Percentiles rank a stretch among this genome's conserved stretches.
Conservation (phyloP, 805 yeast genomes). For the Spathaspora boniae region DNA sequence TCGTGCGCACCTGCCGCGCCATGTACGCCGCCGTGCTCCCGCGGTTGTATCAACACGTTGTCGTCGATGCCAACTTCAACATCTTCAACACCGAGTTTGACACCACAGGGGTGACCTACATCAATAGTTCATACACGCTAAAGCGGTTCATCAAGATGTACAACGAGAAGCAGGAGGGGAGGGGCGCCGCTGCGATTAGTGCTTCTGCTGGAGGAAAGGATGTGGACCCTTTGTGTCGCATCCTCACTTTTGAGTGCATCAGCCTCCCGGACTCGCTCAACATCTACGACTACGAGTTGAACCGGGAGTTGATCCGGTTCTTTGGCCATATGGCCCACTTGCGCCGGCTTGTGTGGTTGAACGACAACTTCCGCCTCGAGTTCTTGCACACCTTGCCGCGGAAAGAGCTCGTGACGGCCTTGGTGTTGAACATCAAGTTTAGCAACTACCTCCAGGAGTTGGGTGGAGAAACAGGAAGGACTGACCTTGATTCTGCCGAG, state of each 20-base stretch:
- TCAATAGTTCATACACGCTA: slow-evolving; percentile 38
- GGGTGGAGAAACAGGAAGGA: too few species aligned
- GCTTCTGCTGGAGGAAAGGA: background rate
- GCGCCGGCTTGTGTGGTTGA: slow-evolving; percentile 30
- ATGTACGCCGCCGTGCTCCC: slow-evolving; percentile 29
- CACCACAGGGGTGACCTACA: slow-evolving; percentile 19
- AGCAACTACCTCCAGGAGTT: slow-evolving; percentile 14
- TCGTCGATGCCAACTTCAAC: slow-evolving; percentile 36
- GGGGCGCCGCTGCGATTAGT: too few species aligned
- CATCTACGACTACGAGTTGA: slow-evolving; percentile 29
- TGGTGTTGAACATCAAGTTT: slow-evolving; percentile 30
- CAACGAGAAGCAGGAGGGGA: too few species aligned
- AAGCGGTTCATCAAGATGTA: slow-evolving; percentile 28
- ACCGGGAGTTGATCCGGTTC: slow-evolving; percentile 20
- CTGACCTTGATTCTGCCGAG: too few species aligned
- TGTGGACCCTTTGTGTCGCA: slow-evolving; percentile 13
- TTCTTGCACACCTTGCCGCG: slow-evolving; percentile 30
- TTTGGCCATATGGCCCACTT: slow-evolving; percentile 22
- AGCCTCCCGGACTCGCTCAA: slow-evolving; percentile 42
- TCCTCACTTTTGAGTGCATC: slow-evolving; percentile 24
- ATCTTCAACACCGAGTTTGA: slow-evolving; percentile 28
- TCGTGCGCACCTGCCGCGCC: slow-evolving; percentile 26
- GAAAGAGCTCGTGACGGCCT: slow-evolving; percentile 17
- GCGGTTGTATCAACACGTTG: slow-evolving; percentile 36
- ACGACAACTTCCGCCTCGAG: slow-evolving; percentile 26